Percentiles rank a stretch among this genome's conserved stretches.
Conservation (phyloP, 345 rosid genomes). For the Leavenworthia alabamica region DNA sequence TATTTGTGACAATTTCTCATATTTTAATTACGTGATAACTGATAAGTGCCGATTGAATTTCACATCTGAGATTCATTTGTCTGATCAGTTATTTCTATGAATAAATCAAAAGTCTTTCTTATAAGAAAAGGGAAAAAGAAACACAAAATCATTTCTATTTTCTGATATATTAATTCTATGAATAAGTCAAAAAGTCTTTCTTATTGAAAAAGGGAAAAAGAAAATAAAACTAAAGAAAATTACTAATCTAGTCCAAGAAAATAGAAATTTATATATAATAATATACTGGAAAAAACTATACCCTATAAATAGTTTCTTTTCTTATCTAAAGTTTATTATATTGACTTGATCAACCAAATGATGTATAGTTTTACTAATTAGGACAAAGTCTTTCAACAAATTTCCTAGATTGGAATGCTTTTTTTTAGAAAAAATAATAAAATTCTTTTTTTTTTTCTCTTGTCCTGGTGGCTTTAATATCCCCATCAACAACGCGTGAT, state of each 20-base stretch:
- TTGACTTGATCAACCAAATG: conserved; percentile 28
- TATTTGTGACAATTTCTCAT: no score
- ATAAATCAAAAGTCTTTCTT: conserved; percentile 28
- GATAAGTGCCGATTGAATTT: conserved; percentile 20
- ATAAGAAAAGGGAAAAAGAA: not conserved
- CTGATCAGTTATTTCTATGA: conserved; percentile 14
- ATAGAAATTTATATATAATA: no score
- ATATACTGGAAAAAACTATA: not conserved
- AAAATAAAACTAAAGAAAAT: no score
- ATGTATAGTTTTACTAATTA: conserved; percentile 17
- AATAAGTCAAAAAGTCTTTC: no score
- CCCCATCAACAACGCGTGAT: no score
- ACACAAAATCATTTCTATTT: no score
- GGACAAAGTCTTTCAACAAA: conserved; percentile 15
- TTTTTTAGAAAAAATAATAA: conserved; percentile 1
- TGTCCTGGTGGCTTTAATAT: no score
- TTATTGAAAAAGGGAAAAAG: no score
- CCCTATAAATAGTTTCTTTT: conserved; percentile 17
- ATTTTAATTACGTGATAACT: no score
- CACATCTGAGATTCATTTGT: conserved; percentile 14
- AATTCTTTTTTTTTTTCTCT: no score
- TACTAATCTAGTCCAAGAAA: conserved; percentile 22
- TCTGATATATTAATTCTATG: no score
- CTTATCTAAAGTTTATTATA: not conserved
- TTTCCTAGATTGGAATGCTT: not conserved